These are phyloP conservation scores for Yamadazyma philogaea DNA, from an alignment of 805 yeast species.

Conservation along the genomic window DNA sequence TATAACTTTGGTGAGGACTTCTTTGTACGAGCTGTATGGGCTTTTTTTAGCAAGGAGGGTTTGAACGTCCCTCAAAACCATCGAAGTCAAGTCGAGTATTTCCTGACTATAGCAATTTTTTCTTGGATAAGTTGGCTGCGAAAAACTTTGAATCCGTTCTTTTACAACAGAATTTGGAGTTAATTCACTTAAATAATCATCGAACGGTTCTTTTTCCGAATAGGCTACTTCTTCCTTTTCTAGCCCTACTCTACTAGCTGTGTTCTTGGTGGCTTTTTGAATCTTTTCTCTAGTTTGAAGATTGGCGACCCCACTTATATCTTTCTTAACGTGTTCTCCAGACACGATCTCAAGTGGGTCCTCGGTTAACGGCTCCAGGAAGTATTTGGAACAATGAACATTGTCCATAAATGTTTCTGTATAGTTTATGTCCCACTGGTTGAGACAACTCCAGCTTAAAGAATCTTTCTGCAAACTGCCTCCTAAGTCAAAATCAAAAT, in stretches of 20 bases:
- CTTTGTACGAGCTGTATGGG: not conserved
- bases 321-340: not conserved
- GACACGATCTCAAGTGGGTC: not conserved
- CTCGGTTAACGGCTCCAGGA: not conserved
- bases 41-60: not conserved
- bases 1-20: not conserved
- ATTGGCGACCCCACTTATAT: not conserved
- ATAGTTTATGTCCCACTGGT: not conserved
- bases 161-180: not conserved
- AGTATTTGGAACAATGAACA: not conserved
- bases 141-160: not conserved
- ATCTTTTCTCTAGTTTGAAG: not conserved
- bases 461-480: not conserved
- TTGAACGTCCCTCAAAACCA: not conserved
- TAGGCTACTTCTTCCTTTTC: not conserved
- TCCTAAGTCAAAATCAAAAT: not conserved
- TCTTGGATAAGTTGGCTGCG: not conserved
- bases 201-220: not conserved
- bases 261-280: not conserved
- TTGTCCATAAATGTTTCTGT: not conserved
- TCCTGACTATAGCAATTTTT: not conserved
- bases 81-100: not conserved
- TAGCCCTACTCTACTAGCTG: not conserved
- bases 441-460: not conserved
- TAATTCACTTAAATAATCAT: not conserved